Percentiles rank a stretch among this genome's conserved stretches.
Conservation (phyloP, 163 green algal genomes). For the Scenedesmus sp. region DNA sequence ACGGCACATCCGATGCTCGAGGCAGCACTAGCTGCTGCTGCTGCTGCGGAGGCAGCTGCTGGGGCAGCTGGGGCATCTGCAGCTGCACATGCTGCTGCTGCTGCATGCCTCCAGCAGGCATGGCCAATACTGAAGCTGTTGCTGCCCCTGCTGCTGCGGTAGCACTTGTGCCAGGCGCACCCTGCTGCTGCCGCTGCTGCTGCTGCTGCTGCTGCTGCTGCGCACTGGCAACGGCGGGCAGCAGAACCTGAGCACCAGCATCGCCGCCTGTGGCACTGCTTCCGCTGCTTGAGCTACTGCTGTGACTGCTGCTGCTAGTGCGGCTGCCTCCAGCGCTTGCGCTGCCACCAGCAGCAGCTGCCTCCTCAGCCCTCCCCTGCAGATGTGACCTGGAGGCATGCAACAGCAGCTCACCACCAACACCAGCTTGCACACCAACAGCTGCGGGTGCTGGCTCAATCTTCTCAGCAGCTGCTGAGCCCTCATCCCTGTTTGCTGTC, state of each 20-base stretch:
- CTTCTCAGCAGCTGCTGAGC: not conserved
- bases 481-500: not conserved
- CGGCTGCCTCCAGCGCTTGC: not conserved
- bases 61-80: not conserved
- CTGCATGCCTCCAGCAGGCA: not conserved
- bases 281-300: not conserved
- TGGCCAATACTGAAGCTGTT: too few species aligned
- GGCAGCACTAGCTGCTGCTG: not conserved
- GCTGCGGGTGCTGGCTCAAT: not conserved
- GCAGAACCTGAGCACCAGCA: not conserved
- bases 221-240: not conserved
- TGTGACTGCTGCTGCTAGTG: not conserved
- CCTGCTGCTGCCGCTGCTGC: not conserved
- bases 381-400: not conserved
- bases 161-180: not conserved
- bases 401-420: not conserved
- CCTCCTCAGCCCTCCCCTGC: not conserved
- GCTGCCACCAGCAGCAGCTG: not conserved
- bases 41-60: not conserved
- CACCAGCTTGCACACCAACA: not conserved
- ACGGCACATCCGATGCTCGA: not conserved
- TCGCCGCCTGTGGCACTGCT: not conserved
- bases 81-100: not conserved
- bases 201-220: not conserved
- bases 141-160: not conserved